Conservation (phyloP, 805 yeast species). For the Starmera pachycereana region DNA sequence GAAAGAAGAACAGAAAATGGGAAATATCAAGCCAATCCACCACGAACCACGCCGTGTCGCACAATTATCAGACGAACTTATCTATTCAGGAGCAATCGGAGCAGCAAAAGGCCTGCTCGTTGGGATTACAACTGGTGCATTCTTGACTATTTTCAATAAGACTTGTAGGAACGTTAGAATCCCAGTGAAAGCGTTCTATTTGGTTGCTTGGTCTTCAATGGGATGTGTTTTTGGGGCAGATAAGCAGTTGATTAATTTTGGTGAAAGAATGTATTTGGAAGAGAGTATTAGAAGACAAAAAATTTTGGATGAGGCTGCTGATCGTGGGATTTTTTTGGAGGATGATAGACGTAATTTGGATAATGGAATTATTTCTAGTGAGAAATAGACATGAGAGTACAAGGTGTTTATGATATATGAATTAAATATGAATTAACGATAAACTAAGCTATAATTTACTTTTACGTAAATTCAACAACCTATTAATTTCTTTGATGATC, state of each 20-base stretch:
- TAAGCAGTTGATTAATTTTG: constrained; percentile 26
- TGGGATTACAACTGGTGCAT: constrained; percentile 23
- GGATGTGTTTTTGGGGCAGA: constrained; percentile 34
- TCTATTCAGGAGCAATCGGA: constrained; percentile 29
- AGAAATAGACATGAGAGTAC: too few relatives aligned
- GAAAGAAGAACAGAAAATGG: background rate
- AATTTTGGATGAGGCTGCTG: constrained; percentile 33
- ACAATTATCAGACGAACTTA: constrained; percentile 25
- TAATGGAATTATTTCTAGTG: constrained; percentile 1
- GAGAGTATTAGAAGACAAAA: constrained; percentile 25
- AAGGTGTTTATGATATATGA: too few relatives aligned
- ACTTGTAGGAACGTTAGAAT: constrained; percentile 27
- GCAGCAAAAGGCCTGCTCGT: constrained; percentile 31
- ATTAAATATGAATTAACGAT: background rate
- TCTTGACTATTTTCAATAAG: constrained; percentile 24
- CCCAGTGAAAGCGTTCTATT: constrained; percentile 31
- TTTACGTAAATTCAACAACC: background rate
- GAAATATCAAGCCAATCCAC: constrained; percentile 24
- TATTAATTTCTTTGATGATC: background rate
- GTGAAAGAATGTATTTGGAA: constrained; percentile 22
- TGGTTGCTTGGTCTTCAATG: constrained; percentile 30
- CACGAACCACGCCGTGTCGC: constrained; percentile 26
- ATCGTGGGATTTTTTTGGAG: constrained; percentile 31
- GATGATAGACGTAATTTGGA: constrained; percentile 17
- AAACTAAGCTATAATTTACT: background rate